phyloP scores from a whole-genome alignment of 805 yeast genomes.

The Metschnikowia lochheadii region DNA sequence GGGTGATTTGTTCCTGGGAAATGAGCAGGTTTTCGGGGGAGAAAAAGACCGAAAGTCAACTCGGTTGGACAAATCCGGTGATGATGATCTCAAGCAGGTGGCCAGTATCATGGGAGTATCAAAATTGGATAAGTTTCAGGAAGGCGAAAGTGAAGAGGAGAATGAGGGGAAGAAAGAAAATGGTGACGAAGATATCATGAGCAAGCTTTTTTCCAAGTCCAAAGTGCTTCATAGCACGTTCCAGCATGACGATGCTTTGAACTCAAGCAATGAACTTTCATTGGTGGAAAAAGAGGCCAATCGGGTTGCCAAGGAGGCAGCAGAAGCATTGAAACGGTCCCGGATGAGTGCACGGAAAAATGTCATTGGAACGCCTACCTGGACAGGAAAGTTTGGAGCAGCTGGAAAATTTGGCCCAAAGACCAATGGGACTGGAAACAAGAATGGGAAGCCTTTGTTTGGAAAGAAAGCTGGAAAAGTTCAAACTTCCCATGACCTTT shows the following conservation, averaged over 20 bases:
- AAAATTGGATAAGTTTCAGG: constrained; percentile 60
- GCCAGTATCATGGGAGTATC: constrained; percentile 69
- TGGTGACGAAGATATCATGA: constrained; percentile 53
- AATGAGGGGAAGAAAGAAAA: constrained; percentile 33
- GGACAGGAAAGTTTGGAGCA: constrained; percentile 90
- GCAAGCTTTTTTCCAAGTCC: constrained; percentile 65
- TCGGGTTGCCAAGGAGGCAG: constrained; percentile 49
- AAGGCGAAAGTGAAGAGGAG: constrained; percentile 40
- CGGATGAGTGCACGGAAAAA: constrained; percentile 45
- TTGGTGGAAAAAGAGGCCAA: constrained; percentile 65
- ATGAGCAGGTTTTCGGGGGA: constrained; percentile 37
- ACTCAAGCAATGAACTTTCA: constrained; percentile 46
- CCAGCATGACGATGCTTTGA: constrained; percentile 74
- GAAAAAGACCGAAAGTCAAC: constrained; percentile 30
- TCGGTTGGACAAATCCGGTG: constrained; percentile 35
- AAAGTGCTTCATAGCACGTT: constrained; percentile 66
- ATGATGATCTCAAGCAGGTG: constrained; percentile 66
- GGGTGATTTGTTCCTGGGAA: constrained; percentile 55
- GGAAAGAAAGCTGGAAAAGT: not conserved
- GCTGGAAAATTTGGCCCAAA: constrained; percentile 49
- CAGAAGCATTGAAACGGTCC: constrained; percentile 57
- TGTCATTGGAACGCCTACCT: constrained; percentile 80
- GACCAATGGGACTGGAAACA: no score
- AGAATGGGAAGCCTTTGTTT: no score
- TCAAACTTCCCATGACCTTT: constrained; percentile 9